phyloP scores from a whole-genome alignment of 2,329 filamentous ascomycete genomes.

The Aspergillus jensenii region DNA sequence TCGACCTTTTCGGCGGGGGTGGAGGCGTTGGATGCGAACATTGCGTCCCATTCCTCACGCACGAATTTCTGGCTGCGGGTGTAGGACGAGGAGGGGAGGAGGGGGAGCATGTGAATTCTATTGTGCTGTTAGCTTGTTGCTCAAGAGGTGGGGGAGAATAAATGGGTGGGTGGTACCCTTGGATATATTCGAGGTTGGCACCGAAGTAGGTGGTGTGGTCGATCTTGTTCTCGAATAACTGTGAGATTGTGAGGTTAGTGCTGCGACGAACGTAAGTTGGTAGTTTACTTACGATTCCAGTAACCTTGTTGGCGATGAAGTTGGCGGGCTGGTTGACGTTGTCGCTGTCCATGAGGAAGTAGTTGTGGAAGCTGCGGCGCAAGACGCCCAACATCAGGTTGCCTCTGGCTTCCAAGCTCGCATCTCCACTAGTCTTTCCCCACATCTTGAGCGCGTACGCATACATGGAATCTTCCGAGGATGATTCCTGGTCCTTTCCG shows the following conservation, averaged over 20 bases:
- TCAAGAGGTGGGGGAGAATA: too few relatives aligned
- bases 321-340: constrained; percentile 71
- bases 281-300: constrained; percentile 51
- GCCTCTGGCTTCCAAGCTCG: constrained; percentile 75
- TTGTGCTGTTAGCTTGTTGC: constrained; percentile 20
- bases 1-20: constrained; percentile 56
- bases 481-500: constrained; percentile 68
- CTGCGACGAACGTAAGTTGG: background rate
- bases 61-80: constrained; percentile 71
- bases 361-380: constrained; percentile 69
- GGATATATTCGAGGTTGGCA: constrained; percentile 67
- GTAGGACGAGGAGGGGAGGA: constrained; percentile 67
- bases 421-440: constrained; percentile 75
- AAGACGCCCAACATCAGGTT: constrained; percentile 83
- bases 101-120: constrained; percentile 81
- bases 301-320: constrained; percentile 78
- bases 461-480: constrained; percentile 86
- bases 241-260: constrained; percentile 32
- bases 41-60: constrained; percentile 75
- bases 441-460: constrained; percentile 91
- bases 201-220: constrained; percentile 93
- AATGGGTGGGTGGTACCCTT: constrained; percentile 43
- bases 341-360: constrained; percentile 74
- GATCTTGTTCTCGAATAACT: constrained; percentile 90
- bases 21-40: constrained; percentile 68